phyloP scores from a whole-genome alignment of 495 filamentous ascomycete genomes.

The Lepidopterella palustris region DNA sequence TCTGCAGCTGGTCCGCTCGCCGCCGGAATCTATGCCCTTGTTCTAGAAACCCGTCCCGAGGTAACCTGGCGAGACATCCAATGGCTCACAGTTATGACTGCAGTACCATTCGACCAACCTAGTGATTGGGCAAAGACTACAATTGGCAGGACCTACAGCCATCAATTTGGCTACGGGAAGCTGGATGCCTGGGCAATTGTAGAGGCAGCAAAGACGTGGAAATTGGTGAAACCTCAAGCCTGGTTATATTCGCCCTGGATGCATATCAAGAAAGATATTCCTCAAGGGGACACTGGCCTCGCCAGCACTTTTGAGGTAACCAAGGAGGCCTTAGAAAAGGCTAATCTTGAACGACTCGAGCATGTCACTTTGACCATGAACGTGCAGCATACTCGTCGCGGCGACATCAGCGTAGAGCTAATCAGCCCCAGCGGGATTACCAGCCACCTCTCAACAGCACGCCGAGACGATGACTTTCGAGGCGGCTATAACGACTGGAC shows the following conservation, averaged over 20 bases:
- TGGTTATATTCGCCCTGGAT: constrained; percentile 94
- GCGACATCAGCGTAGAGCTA: constrained; percentile 88
- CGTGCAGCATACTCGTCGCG: constrained; percentile 73
- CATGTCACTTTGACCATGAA: constrained; percentile 99
- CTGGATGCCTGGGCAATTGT: constrained; percentile 82
- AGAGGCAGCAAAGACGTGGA: constrained; percentile 76
- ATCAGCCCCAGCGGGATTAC: constrained; percentile 75
- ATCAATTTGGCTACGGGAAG: constrained; percentile 93
- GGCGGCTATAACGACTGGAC: constrained; percentile 94
- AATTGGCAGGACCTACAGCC: constrained; percentile 80
- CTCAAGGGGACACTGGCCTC: constrained; percentile 77
- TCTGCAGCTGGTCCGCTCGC: constrained; percentile 91
- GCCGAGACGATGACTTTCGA: constrained; percentile 54
- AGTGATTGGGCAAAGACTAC: constrained; percentile 73
- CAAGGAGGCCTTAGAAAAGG: constrained; percentile 61
- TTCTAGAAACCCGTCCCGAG: constrained; percentile 75
- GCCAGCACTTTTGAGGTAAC: constrained; percentile 73
- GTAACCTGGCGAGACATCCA: constrained; percentile 93
- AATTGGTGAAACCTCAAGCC: constrained; percentile 90
- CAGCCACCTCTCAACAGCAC: constrained; percentile 73
- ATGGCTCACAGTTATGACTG: constrained; percentile 78
- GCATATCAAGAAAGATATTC: constrained; percentile 77
- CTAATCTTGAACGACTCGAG: constrained; percentile 80
- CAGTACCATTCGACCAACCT: constrained; percentile 69
- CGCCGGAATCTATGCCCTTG: constrained; percentile 89